Evolutionary conservation across 2,329 filamentous ascomycete species (phyloP).

Genomic region (Fusarium drepaniforme): DNA sequence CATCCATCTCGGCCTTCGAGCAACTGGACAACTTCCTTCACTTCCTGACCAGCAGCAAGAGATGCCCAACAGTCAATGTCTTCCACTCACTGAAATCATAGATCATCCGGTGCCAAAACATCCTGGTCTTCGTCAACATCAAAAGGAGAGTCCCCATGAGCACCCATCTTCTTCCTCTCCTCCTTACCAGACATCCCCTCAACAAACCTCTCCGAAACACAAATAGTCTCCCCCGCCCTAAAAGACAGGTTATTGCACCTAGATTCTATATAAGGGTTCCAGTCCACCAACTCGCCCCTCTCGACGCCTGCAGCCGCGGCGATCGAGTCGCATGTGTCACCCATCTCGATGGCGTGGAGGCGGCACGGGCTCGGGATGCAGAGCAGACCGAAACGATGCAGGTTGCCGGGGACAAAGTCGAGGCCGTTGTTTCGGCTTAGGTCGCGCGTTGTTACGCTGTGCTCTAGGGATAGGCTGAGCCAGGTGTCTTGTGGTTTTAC

Average conservation of each 20-base stretch:
- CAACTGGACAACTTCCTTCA: too few relatives aligned
- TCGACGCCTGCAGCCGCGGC: not conserved
- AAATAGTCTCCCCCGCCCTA: not conserved
- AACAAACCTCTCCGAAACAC: not conserved
- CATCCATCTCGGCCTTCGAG: not conserved
- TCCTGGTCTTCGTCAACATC: not conserved
- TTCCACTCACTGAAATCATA: not conserved
- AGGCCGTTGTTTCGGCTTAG: not conserved
- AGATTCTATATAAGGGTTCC: not conserved
- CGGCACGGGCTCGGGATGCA: not conserved
- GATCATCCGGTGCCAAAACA: not conserved
- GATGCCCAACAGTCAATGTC: not conserved
- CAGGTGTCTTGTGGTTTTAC: not conserved
- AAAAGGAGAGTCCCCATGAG: not conserved
- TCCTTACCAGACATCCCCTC: not conserved
- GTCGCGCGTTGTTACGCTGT: not conserved
- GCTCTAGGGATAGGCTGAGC: not conserved
- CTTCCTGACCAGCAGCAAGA: not conserved
- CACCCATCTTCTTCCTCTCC: not conserved
- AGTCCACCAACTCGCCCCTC: not conserved
- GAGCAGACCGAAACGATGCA: not conserved
- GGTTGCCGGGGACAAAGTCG: not conserved
- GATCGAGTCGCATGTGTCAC: constrained; percentile 3
- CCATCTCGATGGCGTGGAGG: not conserved
- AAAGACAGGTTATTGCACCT: not conserved